Conservation (phyloP, 2,329 filamentous ascomycete genomes). For the Clarireedia homoeocarpa region DNA sequence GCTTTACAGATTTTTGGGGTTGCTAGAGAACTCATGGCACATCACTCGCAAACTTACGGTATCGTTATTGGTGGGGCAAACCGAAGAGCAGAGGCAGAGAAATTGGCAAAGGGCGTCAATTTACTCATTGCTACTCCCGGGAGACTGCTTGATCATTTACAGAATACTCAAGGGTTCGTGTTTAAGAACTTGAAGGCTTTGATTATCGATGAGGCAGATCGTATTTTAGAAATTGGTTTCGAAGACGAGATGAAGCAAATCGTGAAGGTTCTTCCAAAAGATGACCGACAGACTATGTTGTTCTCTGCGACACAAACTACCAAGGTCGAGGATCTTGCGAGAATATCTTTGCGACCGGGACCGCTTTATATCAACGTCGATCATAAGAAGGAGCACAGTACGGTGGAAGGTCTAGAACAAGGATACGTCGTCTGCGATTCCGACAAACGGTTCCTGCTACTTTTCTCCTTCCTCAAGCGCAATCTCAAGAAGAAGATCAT, state of each 20-base stretch:
- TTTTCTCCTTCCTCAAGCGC: conserved; percentile 90
- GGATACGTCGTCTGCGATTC: conserved; percentile 92
- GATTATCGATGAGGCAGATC: conserved; percentile 93
- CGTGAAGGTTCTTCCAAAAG: conserved; percentile 83
- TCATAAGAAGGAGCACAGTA: conserved; percentile 79
- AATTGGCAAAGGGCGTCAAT: conserved; percentile 90
- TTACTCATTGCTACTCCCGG: conserved; percentile 90
- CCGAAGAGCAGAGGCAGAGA: conserved; percentile 81
- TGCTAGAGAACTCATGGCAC: conserved; percentile 82
- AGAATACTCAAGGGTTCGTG: conserved; percentile 80
- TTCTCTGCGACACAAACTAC: conserved; percentile 98
- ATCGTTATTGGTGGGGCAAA: conserved; percentile 97
- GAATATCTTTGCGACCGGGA: conserved; percentile 84
- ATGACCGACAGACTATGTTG: conserved; percentile 90
- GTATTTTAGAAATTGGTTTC: conserved; percentile 94
- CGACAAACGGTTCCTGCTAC: conserved; percentile 85
- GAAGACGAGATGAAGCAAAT: conserved; percentile 98
- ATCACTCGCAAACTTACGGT: conserved; percentile 91
- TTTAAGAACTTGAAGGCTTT: conserved; percentile 92
- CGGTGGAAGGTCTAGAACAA: conserved; percentile 89
- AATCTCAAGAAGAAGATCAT: conserved; percentile 89
- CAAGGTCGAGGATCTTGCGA: conserved; percentile 92
- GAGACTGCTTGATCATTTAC: conserved; percentile 84
- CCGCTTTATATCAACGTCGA: conserved; percentile 98
- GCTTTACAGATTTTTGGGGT: conserved; percentile 96